These are phyloP conservation scores for Termitomyces sp. DNA, from an alignment of 768 basidiomycete species.

Conservation along the genomic window DNA sequence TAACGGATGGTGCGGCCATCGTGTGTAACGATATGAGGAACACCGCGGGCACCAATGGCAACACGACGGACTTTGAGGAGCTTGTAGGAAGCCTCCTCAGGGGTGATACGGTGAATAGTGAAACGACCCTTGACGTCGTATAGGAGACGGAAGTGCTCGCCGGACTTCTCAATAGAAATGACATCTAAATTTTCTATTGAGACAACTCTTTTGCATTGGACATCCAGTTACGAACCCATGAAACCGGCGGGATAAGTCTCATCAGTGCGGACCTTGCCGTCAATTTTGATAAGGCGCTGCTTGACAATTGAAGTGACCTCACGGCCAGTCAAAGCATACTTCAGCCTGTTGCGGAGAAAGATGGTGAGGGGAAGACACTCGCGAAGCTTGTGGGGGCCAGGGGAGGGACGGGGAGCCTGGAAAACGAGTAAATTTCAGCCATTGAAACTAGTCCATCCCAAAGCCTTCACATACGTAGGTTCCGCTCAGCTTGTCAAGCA, in stretches of 20 bases:
- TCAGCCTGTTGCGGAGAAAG: slow-evolving; percentile 98
- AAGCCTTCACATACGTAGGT: slow-evolving; percentile 64
- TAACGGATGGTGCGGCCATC: slow-evolving; percentile 99
- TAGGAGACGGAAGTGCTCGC: slow-evolving; percentile 98
- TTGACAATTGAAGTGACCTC: slow-evolving; percentile 95
- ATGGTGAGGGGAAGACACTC: slow-evolving; percentile 96
- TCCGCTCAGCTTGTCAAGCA: slow-evolving; percentile 97
- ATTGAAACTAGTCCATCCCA: not conserved
- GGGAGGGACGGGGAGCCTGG: slow-evolving; percentile 92
- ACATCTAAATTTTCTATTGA: slow-evolving; percentile 55
- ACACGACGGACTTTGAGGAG: slow-evolving; percentile 92
- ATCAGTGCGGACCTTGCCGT: slow-evolving; percentile 97
- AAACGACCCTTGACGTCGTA: slow-evolving; percentile 99
- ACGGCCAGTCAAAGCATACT: slow-evolving; percentile 95
- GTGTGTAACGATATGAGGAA: slow-evolving; percentile 97
- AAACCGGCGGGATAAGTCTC: slow-evolving; percentile 95
- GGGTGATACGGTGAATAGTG: slow-evolving; percentile 98
- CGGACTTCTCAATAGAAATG: slow-evolving; percentile 94
- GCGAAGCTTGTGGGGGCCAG: slow-evolving; percentile 98
- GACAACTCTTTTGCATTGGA: not conserved
- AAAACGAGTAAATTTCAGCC: slow-evolving; percentile 6
- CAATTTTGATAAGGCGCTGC: slow-evolving; percentile 97
- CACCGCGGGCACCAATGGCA: slow-evolving; percentile 87
- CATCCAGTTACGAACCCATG: slow-evolving; percentile 62
- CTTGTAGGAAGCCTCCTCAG: slow-evolving; percentile 96